phyloP scores from a whole-genome alignment of 2,329 filamentous ascomycete genomes.

The Rhynchosporium agropyri region DNA sequence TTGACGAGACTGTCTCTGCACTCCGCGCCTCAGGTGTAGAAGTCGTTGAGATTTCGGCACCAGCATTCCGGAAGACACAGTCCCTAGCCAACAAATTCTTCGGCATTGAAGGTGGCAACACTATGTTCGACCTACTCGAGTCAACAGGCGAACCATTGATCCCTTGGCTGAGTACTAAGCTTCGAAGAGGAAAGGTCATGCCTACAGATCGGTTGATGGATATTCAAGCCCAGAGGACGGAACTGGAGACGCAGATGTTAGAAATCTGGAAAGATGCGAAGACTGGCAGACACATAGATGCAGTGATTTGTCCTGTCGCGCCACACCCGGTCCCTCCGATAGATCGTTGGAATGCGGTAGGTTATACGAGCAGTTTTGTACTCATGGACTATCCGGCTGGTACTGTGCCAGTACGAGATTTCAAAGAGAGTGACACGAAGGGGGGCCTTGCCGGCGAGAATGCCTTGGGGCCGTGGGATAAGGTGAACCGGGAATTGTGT shows the following conservation, averaged over 20 bases:
- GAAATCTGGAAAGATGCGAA: constrained; percentile 56
- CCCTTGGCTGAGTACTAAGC: constrained; percentile 58
- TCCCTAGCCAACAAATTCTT: constrained; percentile 60
- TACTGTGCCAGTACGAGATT: constrained; percentile 54
- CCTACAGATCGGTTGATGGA: constrained; percentile 52
- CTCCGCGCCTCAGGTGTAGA: constrained; percentile 52
- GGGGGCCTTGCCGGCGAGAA: constrained; percentile 49
- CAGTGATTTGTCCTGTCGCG: constrained; percentile 64
- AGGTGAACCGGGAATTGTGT: constrained; percentile 61
- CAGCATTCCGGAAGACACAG: constrained; percentile 57
- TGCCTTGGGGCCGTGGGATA: constrained; percentile 59
- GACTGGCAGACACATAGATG: constrained; percentile 54
- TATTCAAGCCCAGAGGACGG: constrained; percentile 54
- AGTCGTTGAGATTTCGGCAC: constrained; percentile 59
- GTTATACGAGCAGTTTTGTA: constrained; percentile 64
- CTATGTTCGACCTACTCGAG: constrained; percentile 60
- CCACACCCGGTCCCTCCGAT: constrained; percentile 64
- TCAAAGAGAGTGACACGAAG: constrained; percentile 53
- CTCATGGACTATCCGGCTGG: constrained; percentile 65
- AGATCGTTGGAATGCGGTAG: constrained; percentile 63
- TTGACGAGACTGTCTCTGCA: constrained; percentile 49
- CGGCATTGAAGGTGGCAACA: constrained; percentile 57
- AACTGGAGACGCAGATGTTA: constrained; percentile 58
- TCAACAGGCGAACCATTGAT: constrained; percentile 58
- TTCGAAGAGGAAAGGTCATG: constrained; percentile 52